These are phyloP conservation scores for Ustilago sp. DNA, from an alignment of 1,284 basidiomycete species.

Conservation along the genomic window DNA sequence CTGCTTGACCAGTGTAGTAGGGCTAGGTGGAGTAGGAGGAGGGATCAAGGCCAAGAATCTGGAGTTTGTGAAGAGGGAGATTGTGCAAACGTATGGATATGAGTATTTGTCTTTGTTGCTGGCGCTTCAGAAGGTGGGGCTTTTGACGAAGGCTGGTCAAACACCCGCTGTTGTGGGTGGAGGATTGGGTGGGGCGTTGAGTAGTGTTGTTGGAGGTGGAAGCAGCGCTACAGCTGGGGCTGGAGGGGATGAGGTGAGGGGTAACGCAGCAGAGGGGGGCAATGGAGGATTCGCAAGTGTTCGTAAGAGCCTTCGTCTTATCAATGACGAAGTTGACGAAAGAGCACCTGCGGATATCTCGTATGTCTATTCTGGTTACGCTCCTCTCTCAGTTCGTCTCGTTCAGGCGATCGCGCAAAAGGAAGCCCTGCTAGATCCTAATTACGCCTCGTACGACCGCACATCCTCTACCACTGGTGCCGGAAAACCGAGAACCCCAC, in stretches of 20 bases:
- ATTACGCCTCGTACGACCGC: slow-evolving; percentile 13
- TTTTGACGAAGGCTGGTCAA: slow-evolving; percentile 71
- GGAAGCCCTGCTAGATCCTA: slow-evolving; percentile 77
- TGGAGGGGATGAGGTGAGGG: slow-evolving; percentile 3
- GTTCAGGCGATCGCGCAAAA: slow-evolving; percentile 93
- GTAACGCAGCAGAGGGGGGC: slow-evolving; percentile 36
- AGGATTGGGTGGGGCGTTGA: slow-evolving; percentile 27
- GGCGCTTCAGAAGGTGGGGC: slow-evolving; percentile 79
- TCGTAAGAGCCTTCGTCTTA: slow-evolving; percentile 86
- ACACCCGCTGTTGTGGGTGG: background rate
- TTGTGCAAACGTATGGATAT: slow-evolving; percentile 95
- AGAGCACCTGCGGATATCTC: slow-evolving; percentile 86
- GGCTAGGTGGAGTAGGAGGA: slow-evolving; percentile 71
- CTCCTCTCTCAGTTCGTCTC: slow-evolving; percentile 88
- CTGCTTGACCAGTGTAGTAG: slow-evolving; percentile 85
- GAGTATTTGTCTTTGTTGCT: slow-evolving; percentile 86
- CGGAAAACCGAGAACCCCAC: background rate
- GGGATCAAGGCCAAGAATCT: slow-evolving; percentile 88
- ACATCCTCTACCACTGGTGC: background rate
- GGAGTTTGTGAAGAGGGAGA: slow-evolving; percentile 89
- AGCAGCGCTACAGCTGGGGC: slow-evolving; percentile 1
- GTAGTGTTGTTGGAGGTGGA: slow-evolving; percentile 46
- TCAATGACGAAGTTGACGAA: slow-evolving; percentile 87
- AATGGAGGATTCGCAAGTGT: slow-evolving; percentile 76
- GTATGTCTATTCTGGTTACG: slow-evolving; percentile 96